Conservation (phyloP, 108 stramenopile species). For the Bacterosira constricta region DNA sequence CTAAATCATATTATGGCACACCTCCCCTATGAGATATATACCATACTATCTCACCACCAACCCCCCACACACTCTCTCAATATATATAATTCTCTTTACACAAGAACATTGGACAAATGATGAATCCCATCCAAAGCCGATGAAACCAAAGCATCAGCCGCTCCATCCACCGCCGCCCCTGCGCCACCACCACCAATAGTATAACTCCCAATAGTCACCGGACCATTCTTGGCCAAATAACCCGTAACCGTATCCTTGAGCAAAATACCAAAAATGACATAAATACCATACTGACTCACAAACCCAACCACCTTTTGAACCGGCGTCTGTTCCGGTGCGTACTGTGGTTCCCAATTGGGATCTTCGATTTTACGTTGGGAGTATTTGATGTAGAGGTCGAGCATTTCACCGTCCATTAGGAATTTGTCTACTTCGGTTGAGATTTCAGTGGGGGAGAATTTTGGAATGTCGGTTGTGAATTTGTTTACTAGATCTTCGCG, state of each 20-base stretch:
- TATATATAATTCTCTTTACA: too few species aligned
- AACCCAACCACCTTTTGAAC: constrained; percentile 14
- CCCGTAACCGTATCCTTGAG: constrained; percentile 38
- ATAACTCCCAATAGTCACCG: neutral
- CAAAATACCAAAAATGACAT: constrained; percentile 32
- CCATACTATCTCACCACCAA: too few species aligned
- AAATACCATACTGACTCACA: constrained; percentile 44
- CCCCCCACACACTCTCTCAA: too few species aligned
- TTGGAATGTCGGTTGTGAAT: constrained; percentile 65
- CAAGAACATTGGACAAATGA: too few species aligned
- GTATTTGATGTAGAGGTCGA: constrained; percentile 70
- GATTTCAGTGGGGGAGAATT: constrained; percentile 42
- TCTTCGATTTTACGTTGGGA: constrained; percentile 62
- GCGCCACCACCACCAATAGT: too few species aligned
- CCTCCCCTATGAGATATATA: too few species aligned
- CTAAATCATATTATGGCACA: too few species aligned
- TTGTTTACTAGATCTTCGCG: constrained; percentile 69
- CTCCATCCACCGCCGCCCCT: too few species aligned
- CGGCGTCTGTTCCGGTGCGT: constrained; percentile 24
- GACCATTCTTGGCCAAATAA: constrained; percentile 8
- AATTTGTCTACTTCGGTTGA: constrained; percentile 71
- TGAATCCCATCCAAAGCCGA: neutral
- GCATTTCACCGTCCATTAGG: constrained; percentile 81
- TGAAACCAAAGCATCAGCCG: neutral
- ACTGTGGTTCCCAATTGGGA: constrained; percentile 51